Percentiles rank a stretch among this genome's conserved stretches.
phyloP scores from a whole-genome alignment of 768 basidiomycete species.

The Crucibulum laeve region DNA sequence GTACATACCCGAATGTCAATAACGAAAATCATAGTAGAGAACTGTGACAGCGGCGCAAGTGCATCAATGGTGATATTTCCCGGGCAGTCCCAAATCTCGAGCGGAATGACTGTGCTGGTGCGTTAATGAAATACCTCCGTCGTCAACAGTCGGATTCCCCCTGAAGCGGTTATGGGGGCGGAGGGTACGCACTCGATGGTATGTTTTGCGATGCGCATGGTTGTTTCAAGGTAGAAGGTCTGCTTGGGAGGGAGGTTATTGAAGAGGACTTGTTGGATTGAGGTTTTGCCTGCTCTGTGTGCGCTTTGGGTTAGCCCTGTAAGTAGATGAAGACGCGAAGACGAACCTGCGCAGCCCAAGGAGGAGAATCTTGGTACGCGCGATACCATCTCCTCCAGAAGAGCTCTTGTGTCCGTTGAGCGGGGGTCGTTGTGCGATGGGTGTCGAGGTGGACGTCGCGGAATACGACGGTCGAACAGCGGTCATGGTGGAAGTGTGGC shows the following conservation, averaged over 20 bases:
- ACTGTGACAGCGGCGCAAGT: constrained; percentile 72
- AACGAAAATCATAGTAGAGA: constrained; percentile 86
- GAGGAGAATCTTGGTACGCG: constrained; percentile 67
- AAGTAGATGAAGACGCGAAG: constrained; percentile 1
- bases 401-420: constrained; percentile 21
- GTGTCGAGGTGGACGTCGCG: constrained; percentile 23
- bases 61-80: constrained; percentile 78
- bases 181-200: constrained; percentile 68
- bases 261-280: constrained; percentile 90
- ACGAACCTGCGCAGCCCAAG: constrained; percentile 65
- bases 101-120: constrained; percentile 80
- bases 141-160: neutral
- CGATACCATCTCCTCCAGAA: constrained; percentile 19
- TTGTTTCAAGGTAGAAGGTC: constrained; percentile 87
- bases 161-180: neutral
- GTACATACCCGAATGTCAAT: constrained; percentile 88
- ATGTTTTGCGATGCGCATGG: constrained; percentile 71
- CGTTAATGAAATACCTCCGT: too few relatives aligned
- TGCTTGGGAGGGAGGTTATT: constrained; percentile 78
- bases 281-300: constrained; percentile 85
- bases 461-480: constrained; percentile 21
- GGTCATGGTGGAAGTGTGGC: neutral
- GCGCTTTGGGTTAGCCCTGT: neutral
- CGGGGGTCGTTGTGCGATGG: constrained; percentile 16
- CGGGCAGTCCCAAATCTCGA: constrained; percentile 96